A percentile compares a stretch with the other conserved stretches of the same genome.
Evolutionary conservation across 2,329 filamentous ascomycete species (phyloP).

Genomic region (Lecanosticta acicola): DNA sequence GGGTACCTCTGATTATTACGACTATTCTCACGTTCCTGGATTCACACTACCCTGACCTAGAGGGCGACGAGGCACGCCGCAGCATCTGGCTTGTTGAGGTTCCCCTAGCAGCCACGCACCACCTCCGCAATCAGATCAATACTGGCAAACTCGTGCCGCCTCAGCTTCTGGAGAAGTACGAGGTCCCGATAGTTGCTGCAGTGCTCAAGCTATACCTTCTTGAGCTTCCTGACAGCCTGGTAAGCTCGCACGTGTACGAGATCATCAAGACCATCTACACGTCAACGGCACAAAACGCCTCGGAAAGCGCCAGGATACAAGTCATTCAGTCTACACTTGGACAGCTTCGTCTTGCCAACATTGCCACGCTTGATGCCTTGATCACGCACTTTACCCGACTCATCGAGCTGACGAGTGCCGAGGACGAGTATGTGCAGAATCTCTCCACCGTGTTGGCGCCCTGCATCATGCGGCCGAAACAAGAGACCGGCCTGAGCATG

Average conservation of each 20-base stretch:
- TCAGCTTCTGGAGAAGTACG: conserved; percentile 77
- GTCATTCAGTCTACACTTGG: conserved; percentile 94
- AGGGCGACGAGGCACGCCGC: conserved; percentile 87
- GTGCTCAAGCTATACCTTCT: conserved; percentile 90
- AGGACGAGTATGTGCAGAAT: conserved; percentile 72
- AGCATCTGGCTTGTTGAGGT: conserved; percentile 94
- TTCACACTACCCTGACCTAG: conserved; percentile 93
- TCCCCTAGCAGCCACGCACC: conserved; percentile 75
- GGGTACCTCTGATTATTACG: conserved; percentile 86
- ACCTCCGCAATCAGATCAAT: conserved; percentile 76
- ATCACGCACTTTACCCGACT: conserved; percentile 97
- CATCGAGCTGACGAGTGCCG: conserved; percentile 92
- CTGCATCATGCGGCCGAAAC: conserved; percentile 80
- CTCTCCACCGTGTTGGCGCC: conserved; percentile 72
- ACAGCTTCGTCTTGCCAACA: conserved; percentile 91
- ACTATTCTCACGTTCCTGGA: conserved; percentile 92
- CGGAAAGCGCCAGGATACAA: conserved; percentile 73
- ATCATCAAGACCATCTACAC: conserved; percentile 97
- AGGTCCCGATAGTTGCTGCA: conserved; percentile 89
- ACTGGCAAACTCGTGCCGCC: conserved; percentile 73
- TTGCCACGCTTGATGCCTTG: conserved; percentile 95
- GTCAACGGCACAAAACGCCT: conserved; percentile 68
- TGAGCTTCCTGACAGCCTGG: conserved; percentile 94
- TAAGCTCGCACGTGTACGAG: conserved; percentile 97
- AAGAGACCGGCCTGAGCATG: conserved; percentile 85